Base-by-base conservation (phyloP, 257 asterid genomes). In the Rubia yunnanensis region DNA sequence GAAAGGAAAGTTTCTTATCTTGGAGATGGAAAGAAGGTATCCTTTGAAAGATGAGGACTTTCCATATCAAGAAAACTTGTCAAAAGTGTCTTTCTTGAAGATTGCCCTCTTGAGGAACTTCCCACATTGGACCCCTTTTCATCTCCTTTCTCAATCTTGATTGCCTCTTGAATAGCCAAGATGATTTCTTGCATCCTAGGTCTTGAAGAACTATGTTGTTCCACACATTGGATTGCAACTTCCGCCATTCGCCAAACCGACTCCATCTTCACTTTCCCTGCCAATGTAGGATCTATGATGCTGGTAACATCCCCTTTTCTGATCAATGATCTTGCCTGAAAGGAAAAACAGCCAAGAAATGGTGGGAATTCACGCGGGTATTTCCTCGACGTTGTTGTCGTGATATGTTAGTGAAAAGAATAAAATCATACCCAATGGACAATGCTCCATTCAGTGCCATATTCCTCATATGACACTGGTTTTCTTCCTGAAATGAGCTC, bases 151-250 rank as follows among this genome's bases (percentile, higher is more conserved):
- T 86, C 95, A 5, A 94, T 94, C 80, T 90, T 94, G 70, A 71
- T 72, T 5, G 97, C 92, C 10, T 90, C 99, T 72, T 90, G 95
- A 81, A 88, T 81, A 14, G 97, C 94, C 77, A 83, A 7, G 73
- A 90, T 74, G 41, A 90, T 83, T 60, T 90, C 97, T 68, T 94
- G 97, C 99, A 94, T 94, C 39, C 92, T 86, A 56, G 99, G 97
- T 79, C 99, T 79, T 5, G 91, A 76, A 34, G 62, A 69, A 64
- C 96, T 64, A 76, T 90, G 95, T 66, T 87, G 92, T 53, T 88
- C 95, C 4, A 94, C 96, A 27, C 97, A 94, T 53, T 94, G 99
- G 24, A 90, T 83, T 22, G 97, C 96, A 1, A 85, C 88, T 79
- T 94, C 99, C 11, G 97, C 96, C 69, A 94, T 75, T 71, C 96